These are phyloP conservation scores for Lactarius quietus DNA, from an alignment of 768 basidiomycete species.

Conservation along the genomic window DNA sequence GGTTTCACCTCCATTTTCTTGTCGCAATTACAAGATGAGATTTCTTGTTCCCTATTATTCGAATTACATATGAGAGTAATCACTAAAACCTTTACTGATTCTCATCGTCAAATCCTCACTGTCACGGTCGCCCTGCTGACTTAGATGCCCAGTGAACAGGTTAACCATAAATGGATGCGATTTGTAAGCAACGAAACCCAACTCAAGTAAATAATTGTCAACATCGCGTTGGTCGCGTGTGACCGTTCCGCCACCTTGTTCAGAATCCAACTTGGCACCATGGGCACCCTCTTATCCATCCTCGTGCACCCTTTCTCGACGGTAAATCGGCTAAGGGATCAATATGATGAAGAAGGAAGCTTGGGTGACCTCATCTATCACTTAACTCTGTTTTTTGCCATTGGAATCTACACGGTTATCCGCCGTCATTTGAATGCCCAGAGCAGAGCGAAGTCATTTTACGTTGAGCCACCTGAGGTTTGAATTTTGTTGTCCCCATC, in stretches of 20 bases:
- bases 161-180: neutral
- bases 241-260: slow-evolving; percentile 4
- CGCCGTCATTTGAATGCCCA: slow-evolving; percentile 68
- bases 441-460: slow-evolving; percentile 72
- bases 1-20: neutral
- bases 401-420: slow-evolving; percentile 78
- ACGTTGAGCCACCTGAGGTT: slow-evolving; percentile 56
- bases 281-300: slow-evolving; percentile 35
- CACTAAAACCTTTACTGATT: slow-evolving; percentile 15
- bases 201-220: slow-evolving; percentile 22
- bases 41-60: slow-evolving; percentile 62
- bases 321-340: slow-evolving; percentile 45
- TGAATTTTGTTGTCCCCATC: slow-evolving; percentile 25
- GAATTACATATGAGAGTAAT: slow-evolving; percentile 30
- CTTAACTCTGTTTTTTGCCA: slow-evolving; percentile 63
- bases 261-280: slow-evolving; percentile 14
- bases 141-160: neutral
- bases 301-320: slow-evolving; percentile 51
- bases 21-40: slow-evolving; percentile 39
- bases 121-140: neutral
- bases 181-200: slow-evolving; percentile 17
- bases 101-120: neutral
- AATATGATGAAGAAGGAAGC: slow-evolving; percentile 32
- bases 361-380: slow-evolving; percentile 60
- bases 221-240: slow-evolving; percentile 26